These are phyloP conservation scores for Beauveria rudraprayagi DNA, from an alignment of 2,329 filamentous ascomycete species.

Conservation along the genomic window DNA sequence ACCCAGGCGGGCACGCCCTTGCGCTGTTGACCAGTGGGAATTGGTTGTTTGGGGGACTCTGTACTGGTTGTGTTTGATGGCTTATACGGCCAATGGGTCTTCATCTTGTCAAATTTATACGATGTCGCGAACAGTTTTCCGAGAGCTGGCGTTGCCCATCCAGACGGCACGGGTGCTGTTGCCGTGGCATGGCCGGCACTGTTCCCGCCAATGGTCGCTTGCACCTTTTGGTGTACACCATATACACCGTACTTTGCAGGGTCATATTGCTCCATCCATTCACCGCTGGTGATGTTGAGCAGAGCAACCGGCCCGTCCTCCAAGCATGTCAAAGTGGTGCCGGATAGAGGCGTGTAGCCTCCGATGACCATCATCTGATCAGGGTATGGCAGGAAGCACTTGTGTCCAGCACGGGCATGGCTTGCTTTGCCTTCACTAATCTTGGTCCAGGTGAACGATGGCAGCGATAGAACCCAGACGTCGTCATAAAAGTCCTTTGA, in stretches of 20 bases:
- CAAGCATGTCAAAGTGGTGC: slow-evolving; percentile 34
- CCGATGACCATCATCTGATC: slow-evolving; percentile 75
- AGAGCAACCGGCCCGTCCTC: slow-evolving; percentile 48
- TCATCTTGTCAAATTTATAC: slow-evolving; percentile 51
- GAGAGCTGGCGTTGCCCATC: slow-evolving; percentile 45
- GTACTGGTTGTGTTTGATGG: slow-evolving; percentile 15
- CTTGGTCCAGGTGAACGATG: slow-evolving; percentile 71
- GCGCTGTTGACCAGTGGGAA: slow-evolving; percentile 18
- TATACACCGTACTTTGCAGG: slow-evolving; percentile 58
- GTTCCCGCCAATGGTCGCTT: slow-evolving; percentile 59
- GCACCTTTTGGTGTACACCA: slow-evolving; percentile 56
- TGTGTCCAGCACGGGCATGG: slow-evolving; percentile 62
- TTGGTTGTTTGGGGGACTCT: slow-evolving; percentile 13
- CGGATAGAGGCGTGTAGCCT: slow-evolving; percentile 43
- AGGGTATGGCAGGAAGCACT: slow-evolving; percentile 67
- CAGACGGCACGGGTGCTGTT: slow-evolving; percentile 51
- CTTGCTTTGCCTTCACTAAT: slow-evolving; percentile 35
- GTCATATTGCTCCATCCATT: slow-evolving; percentile 65
- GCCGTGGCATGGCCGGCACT: slow-evolving; percentile 60
- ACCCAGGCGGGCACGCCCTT: slow-evolving; percentile 47
- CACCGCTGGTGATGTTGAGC: slow-evolving; percentile 63
- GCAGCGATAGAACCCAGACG: slow-evolving; percentile 74
- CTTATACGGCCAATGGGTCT: slow-evolving; percentile 53
- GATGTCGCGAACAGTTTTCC: slow-evolving; percentile 42
- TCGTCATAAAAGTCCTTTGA: slow-evolving; percentile 46